A percentile compares a stretch with the other conserved stretches of the same genome.
These are phyloP conservation scores for Ceratocystis huliohia DNA, from an alignment of 2,329 filamentous ascomycete genomes.

Conservation along the genomic window DNA sequence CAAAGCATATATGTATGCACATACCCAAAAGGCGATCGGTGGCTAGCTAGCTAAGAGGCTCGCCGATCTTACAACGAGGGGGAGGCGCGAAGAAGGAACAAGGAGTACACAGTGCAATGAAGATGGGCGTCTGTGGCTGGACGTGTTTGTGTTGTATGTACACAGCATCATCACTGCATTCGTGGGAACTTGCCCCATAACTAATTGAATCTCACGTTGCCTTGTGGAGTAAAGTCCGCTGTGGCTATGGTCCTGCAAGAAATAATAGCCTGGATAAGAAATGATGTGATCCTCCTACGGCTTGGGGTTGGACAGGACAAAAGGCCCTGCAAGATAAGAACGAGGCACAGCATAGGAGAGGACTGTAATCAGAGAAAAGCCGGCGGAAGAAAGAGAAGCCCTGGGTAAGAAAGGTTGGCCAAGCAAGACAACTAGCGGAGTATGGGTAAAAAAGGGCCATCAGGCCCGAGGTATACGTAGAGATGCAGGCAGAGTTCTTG, in stretches of 20 bases:
- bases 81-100: too few species aligned
- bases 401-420: too few species aligned
- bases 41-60: neutral
- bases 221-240: neutral
- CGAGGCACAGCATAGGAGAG: neutral
- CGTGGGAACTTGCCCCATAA: too few species aligned
- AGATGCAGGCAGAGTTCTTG: too few species aligned
- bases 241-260: neutral
- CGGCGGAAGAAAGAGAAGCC: neutral
- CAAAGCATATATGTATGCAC: neutral
- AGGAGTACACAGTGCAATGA: too few species aligned
- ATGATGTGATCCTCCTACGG: neutral
- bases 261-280: neutral
- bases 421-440: too few species aligned
- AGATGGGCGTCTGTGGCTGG: too few species aligned
- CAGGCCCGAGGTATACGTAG: too few species aligned
- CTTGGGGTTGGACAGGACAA: conserved; percentile 2
- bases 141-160: too few species aligned
- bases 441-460: too few species aligned
- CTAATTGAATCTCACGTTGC: too few species aligned
- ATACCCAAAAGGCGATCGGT: neutral
- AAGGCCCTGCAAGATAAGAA: conserved; percentile 9
- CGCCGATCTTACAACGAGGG: neutral
- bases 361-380: neutral
- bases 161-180: too few species aligned